These are phyloP conservation scores for Drechslerella stenobrocha DNA, from an alignment of 2,329 filamentous ascomycete species.

Conservation along the genomic window DNA sequence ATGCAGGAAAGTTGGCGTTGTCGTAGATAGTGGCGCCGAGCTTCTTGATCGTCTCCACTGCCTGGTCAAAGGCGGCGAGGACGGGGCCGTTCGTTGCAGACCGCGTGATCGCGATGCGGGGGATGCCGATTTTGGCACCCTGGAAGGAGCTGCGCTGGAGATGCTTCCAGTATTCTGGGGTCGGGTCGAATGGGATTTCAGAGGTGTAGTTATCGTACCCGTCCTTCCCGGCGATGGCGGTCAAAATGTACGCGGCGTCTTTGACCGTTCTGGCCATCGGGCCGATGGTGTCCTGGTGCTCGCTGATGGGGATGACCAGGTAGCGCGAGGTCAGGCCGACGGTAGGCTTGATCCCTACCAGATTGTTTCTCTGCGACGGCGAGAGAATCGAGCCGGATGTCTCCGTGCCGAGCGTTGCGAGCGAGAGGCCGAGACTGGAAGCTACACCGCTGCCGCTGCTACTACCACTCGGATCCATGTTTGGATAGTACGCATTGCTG, in stretches of 20 bases:
- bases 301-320: constrained; percentile 68
- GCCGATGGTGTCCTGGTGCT: constrained; percentile 71
- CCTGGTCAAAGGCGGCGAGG: constrained; percentile 9
- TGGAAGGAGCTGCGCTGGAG: constrained; percentile 26
- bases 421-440: constrained; percentile 64
- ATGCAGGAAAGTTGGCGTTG: constrained; percentile 30
- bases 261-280: constrained; percentile 68
- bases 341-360: constrained; percentile 70
- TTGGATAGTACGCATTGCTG: constrained; percentile 64
- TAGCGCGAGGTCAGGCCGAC: constrained; percentile 67
- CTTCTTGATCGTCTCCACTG: constrained; percentile 24
- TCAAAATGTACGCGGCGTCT: constrained; percentile 69
- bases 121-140: constrained; percentile 39
- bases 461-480: constrained; percentile 66
- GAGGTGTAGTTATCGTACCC: constrained; percentile 67
- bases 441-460: constrained; percentile 67
- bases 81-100: not conserved
- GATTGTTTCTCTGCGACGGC: constrained; percentile 62
- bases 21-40: constrained; percentile 27
- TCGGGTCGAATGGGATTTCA: constrained; percentile 50
- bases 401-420: constrained; percentile 66
- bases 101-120: constrained; percentile 12
- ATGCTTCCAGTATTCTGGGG: constrained; percentile 30
- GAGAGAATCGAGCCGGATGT: constrained; percentile 64
- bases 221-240: constrained; percentile 70